Base-by-base conservation (phyloP, 2,329 filamentous ascomycete genomes). In the Aspergillus puulaauensis region DNA sequence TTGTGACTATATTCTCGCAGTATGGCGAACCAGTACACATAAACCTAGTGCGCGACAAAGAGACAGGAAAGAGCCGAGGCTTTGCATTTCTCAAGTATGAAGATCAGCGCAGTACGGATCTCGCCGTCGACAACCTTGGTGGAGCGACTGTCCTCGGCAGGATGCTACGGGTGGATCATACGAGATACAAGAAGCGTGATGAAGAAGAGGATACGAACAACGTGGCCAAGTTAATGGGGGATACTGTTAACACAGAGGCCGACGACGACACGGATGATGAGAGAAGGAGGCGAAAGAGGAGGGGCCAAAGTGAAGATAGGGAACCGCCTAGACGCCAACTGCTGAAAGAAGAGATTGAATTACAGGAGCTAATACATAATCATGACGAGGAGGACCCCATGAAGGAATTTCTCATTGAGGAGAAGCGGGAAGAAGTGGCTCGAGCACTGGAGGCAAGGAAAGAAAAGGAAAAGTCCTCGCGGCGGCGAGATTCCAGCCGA, bases 51-150 rank as follows among this genome's bases (percentile, higher is more conserved):
- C 91, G 95, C 69, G 95, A 99, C 81, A 95, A 95, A 72, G 96
- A 98, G 73, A 96, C 93, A 0, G 95, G 95, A 61, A 97, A 96
- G 77, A 96, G 90, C 61, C 90, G 89, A 64, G 95, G 95, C 0
- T 99, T 98, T 71, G 92, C 90, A 3, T 99, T 96, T 83, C 83
- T 99, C 58, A 99, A 99, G 73, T 99, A 98, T 76, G 95, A 99
- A 73, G 93, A 99, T 75, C 95, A 99, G 79, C 84, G 93, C 66
- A 97, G 93, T 77, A 96, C 91, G 61, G 93, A 98, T 75, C 79
- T 99, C 43, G 95, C 96, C 0, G 96, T 99, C 9, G 95, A 99
- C 77, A 99, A 99, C 73, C 79, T 99, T 5, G 90, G 92, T 40
- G 95, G 95, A 33, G 89, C 93, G 8, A 89, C 87, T 31, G 87